phyloP scores from a whole-genome alignment of 73 alveolate species.

The Paramecium biaurelia region DNA sequence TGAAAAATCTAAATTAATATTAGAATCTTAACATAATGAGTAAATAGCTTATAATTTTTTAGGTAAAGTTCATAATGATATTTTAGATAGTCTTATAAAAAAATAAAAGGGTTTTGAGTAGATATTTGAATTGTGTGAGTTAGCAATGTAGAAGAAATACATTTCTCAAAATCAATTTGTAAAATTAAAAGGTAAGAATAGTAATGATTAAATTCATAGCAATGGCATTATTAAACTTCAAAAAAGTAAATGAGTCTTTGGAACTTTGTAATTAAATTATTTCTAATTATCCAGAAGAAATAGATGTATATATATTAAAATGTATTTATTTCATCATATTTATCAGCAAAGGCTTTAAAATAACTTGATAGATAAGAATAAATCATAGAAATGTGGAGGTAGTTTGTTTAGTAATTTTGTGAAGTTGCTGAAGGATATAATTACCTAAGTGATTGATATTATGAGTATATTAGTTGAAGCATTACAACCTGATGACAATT shows the following conservation, averaged over 20 bases:
- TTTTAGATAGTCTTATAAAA: neutral
- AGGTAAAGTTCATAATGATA: neutral
- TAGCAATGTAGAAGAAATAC: neutral
- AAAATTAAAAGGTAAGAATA: neutral
- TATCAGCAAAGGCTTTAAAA: neutral
- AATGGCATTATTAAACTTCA: neutral
- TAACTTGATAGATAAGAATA: neutral
- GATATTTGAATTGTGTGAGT: neutral
- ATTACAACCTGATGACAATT: neutral
- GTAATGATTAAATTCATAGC: neutral
- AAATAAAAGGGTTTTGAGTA: neutral
- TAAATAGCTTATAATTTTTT: neutral
- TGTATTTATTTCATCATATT: neutral
- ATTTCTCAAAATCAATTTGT: neutral
- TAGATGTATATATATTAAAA: neutral
- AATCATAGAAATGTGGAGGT: neutral
- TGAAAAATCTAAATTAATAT: neutral
- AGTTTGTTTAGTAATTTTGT: neutral
- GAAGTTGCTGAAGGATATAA: neutral
- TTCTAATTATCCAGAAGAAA: neutral
- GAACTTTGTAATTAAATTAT: neutral
- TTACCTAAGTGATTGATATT: neutral
- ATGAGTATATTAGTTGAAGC: neutral
- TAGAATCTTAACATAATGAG: neutral
- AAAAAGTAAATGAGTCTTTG: neutral